Evolutionary conservation across 2,329 filamentous ascomycete genomes (phyloP).

Genomic region (Clonostachys rosea): DNA sequence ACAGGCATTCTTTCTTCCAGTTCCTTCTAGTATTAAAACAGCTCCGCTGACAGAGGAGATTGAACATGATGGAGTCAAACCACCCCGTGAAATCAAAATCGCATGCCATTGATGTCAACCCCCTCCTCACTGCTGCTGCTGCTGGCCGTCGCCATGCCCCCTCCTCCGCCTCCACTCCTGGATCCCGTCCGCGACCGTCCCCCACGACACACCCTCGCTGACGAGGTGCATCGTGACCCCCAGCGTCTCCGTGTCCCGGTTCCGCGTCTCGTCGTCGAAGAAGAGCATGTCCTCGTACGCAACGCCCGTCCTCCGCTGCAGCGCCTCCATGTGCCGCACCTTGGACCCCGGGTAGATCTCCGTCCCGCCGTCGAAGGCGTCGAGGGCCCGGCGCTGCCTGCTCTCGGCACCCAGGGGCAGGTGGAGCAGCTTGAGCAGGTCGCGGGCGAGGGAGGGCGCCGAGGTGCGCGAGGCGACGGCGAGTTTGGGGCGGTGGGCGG

Average conservation of each 20-base stretch:
- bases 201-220: constrained; percentile 69
- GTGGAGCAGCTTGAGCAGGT: constrained; percentile 74
- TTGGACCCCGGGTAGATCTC: constrained; percentile 77
- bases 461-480: constrained; percentile 78
- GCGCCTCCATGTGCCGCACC: constrained; percentile 74
- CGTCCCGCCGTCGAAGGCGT: constrained; percentile 54
- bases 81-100: not conserved
- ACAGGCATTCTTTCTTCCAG: too few species aligned
- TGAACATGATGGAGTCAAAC: too few species aligned
- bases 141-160: constrained; percentile 25
- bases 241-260: constrained; percentile 72
- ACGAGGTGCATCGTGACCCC: constrained; percentile 85
- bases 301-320: constrained; percentile 68
- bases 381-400: constrained; percentile 22
- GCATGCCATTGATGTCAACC: not conserved
- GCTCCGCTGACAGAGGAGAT: too few species aligned
- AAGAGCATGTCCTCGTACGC: constrained; percentile 85
- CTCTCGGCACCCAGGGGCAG: constrained; percentile 24
- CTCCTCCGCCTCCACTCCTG: constrained; percentile 74
- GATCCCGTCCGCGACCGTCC: constrained; percentile 76
- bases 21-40: too few species aligned
- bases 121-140: not conserved
- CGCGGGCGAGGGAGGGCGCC: constrained; percentile 73
- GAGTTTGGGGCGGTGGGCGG: constrained; percentile 40
- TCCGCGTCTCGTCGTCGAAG: constrained; percentile 88